Conservation (phyloP, 768 basidiomycete genomes). For the Tulasnella calospora region DNA sequence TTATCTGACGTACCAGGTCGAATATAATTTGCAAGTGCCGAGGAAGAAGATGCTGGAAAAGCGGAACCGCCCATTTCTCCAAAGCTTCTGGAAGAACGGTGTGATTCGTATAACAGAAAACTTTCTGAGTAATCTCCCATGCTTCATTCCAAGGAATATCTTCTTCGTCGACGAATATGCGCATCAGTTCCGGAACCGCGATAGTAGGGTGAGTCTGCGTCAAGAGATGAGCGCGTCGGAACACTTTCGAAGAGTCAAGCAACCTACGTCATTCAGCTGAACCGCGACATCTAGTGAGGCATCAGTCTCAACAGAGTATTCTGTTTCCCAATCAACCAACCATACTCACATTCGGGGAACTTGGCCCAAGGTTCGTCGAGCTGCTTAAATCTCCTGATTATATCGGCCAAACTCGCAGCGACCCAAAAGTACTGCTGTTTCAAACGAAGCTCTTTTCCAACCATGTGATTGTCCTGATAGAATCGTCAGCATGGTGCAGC, state of each 20-base stretch:
- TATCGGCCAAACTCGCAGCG: conserved; percentile 80
- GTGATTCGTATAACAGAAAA: conserved; percentile 95
- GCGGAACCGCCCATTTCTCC: conserved; percentile 81
- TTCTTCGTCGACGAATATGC: conserved; percentile 81
- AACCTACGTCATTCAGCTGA: conserved; percentile 81
- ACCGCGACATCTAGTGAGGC: conserved; percentile 66
- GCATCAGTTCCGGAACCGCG: conserved; percentile 92
- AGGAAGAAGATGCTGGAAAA: conserved; percentile 80
- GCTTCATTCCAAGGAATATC: conserved; percentile 76
- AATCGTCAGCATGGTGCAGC: neutral
- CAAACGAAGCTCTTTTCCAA: conserved; percentile 64
- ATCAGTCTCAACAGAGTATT: neutral
- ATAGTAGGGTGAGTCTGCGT: conserved; percentile 86
- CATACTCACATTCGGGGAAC: conserved; percentile 69
- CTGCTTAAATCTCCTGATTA: conserved; percentile 89
- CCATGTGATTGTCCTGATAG: conserved; percentile 33
- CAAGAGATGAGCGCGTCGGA: neutral
- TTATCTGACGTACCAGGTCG: conserved; percentile 48
- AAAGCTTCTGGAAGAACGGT: conserved; percentile 73
- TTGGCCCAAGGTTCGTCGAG: conserved; percentile 72
- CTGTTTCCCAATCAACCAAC: neutral
- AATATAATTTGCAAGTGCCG: conserved; percentile 90
- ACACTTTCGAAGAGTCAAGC: too few species aligned
- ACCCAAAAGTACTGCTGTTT: conserved; percentile 85
- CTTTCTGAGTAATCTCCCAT: conserved; percentile 84